Evolutionary conservation across 2,329 filamentous ascomycete species (phyloP).

Genomic region (Venturia asperata): DNA sequence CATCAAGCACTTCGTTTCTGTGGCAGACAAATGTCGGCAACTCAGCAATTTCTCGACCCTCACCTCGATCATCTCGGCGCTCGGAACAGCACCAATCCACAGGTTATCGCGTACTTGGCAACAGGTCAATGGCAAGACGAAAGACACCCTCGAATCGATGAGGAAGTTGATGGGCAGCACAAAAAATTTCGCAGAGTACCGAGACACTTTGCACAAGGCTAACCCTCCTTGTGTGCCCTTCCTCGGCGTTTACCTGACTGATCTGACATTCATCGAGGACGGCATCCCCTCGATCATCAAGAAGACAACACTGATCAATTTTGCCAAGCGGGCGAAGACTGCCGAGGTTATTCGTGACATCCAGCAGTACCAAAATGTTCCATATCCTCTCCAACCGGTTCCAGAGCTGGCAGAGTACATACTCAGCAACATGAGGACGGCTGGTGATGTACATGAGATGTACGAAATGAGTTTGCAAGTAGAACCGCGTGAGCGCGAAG

Average conservation of each 20-base stretch:
- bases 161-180: conserved; percentile 91
- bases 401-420: conserved; percentile 95
- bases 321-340: conserved; percentile 95
- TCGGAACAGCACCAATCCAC: conserved; percentile 91
- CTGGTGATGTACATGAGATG: conserved; percentile 97
- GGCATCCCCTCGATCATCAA: conserved; percentile 95
- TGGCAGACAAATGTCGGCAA: conserved; percentile 93
- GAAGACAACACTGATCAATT: conserved; percentile 95
- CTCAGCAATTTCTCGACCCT: conserved; percentile 97
- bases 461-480: conserved; percentile 93
- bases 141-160: conserved; percentile 78
- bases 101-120: conserved; percentile 91
- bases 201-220: conserved; percentile 83
- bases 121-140: conserved; percentile 80
- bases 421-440: conserved; percentile 88
- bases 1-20: conserved; percentile 95
- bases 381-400: conserved; percentile 86
- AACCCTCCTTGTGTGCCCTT: conserved; percentile 98
- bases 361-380: conserved; percentile 96
- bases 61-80: conserved; percentile 93
- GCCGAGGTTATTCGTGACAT: conserved; percentile 98
- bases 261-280: conserved; percentile 97
- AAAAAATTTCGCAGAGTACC: conserved; percentile 96
- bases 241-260: conserved; percentile 97
- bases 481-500: conserved; percentile 91